Base-by-base conservation (phyloP, 257 asterid genomes). In the Salvia splendens region DNA sequence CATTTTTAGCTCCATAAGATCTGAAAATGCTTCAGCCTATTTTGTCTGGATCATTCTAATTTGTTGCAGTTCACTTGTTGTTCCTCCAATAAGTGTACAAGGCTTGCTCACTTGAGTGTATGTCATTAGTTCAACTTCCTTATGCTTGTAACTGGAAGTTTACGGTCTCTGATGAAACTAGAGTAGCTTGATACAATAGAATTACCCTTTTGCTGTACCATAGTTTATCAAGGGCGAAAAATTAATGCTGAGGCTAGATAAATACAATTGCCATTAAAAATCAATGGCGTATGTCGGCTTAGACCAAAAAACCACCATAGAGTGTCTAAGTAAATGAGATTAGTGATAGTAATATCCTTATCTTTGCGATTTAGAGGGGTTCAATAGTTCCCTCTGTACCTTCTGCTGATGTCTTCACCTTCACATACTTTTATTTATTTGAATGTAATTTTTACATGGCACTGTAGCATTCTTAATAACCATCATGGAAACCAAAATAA, bases 21-120 rank as follows among this genome's bases (percentile, higher is more conserved):
- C 57, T 75, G 68, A 38, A 16, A 33, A 38, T 11, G 64, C 50
- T 54, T 35, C 11, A 57, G 10, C 20, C 52, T 15, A 17, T 43
- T 24, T 62, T 24, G 46, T 56, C 61, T 36, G 28, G 28, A 10
- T 9, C 61, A 5, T 70, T 41, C 53, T 50, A 38, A 33, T 49
- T 10, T 43, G 35, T 36, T 61, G 56, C 51, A 65, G 58, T 54
- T 72, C 42, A 55, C 56, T 48, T 53, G 3, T 5, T 46, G 68
- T 53, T 64, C 62, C 57, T 42, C 9, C 47, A 58, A 52, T 59
- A 17, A 61, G 61, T 68, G 64, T 38, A 36, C 35, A 55, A 61
- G 41, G 38, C 74, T 61, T 45, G 47, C 24, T 59, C 57, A 59
- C 15, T 38, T 35, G 40, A 53, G 59, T 20, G 51, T 67, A 49